A percentile compares a stretch with the other conserved stretches of the same genome.
These are phyloP conservation scores for Wickerhamomyces kurtzmanii DNA, from an alignment of 805 yeast species.

Conservation along the genomic window DNA sequence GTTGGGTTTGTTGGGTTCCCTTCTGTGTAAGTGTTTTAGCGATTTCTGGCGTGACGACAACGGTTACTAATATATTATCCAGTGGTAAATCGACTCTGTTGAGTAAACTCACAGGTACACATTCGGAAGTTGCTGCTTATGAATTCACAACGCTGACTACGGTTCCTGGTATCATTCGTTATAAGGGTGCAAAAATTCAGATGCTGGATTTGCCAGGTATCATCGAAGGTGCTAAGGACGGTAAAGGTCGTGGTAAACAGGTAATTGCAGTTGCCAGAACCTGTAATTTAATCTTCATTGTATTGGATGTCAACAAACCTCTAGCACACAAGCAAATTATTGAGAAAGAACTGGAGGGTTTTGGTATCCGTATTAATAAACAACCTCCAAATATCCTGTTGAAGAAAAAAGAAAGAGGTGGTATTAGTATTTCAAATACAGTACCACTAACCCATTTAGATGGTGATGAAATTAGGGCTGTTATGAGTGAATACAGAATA, in stretches of 20 bases:
- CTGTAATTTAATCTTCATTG: conserved; percentile 86
- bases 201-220: conserved; percentile 90
- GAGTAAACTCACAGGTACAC: conserved; percentile 87
- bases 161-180: conserved; percentile 93
- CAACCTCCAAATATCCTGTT: conserved; percentile 88
- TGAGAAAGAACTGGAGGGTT: conserved; percentile 93
- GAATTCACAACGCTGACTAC: conserved; percentile 97
- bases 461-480: conserved; percentile 90
- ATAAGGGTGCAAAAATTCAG: conserved; percentile 95
- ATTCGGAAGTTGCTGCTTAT: conserved; percentile 95
- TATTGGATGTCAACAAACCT: conserved; percentile 93
- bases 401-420: conserved; percentile 93
- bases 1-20: conserved; percentile 99
- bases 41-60: conserved; percentile 30
- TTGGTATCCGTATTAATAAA: conserved; percentile 90
- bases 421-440: conserved; percentile 87
- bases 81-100: conserved; percentile 72
- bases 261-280: conserved; percentile 99
- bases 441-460: conserved; percentile 88
- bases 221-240: conserved; percentile 86
- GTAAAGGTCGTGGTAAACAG: conserved; percentile 90
- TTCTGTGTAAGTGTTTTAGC: too few relatives aligned
- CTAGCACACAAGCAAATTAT: conserved; percentile 88
- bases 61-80: background rate
- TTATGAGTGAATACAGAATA: conserved; percentile 89